Percentiles rank a stretch among this genome's conserved stretches.
Conservation (phyloP, 2,329 filamentous ascomycete genomes). For the Pseudonectria foliicola region DNA sequence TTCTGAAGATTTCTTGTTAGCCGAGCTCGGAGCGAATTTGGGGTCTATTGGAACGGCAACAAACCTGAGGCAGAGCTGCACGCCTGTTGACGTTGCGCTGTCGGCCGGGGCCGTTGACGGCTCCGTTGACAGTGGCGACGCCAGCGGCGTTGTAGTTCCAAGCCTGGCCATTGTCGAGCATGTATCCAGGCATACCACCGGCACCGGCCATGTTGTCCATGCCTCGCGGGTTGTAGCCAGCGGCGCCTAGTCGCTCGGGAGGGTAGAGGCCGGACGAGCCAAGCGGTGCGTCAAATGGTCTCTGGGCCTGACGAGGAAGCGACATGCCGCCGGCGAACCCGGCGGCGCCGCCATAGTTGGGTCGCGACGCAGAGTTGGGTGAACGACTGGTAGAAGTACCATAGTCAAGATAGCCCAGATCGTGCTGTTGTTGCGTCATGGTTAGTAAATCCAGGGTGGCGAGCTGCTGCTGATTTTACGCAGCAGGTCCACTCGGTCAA, state of each 20-base stretch:
- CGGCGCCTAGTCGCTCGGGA: constrained; percentile 57
- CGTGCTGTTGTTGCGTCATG: constrained; percentile 46
- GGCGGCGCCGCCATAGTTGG: constrained; percentile 40
- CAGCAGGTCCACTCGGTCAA: constrained; percentile 13
- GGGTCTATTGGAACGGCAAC: constrained; percentile 29
- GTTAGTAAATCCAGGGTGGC: constrained; percentile 16
- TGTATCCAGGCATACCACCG: constrained; percentile 39
- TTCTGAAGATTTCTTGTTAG: constrained; percentile 29
- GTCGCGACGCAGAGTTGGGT: constrained; percentile 58
- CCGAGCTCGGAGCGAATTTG: not conserved
- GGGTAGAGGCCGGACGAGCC: constrained; percentile 59
- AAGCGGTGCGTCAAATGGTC: constrained; percentile 70
- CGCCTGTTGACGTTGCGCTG: constrained; percentile 48
- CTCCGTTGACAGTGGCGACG: constrained; percentile 55
- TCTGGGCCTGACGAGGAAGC: constrained; percentile 50
- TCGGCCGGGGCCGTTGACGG: constrained; percentile 57
- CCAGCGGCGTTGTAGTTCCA: constrained; percentile 70
- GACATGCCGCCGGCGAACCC: constrained; percentile 45
- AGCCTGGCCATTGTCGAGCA: constrained; percentile 64
- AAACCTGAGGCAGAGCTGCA: constrained; percentile 65
- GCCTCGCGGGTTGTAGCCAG: constrained; percentile 49
- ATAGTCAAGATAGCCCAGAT: constrained; percentile 67
- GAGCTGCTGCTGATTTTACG: constrained; percentile 16
- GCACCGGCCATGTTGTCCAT: constrained; percentile 42
- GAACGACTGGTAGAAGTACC: constrained; percentile 50